Evolutionary conservation across 139 green algal species (phyloP), one percentile per base, ranked within the genome.

Genomic region (Auxenochlorella pyrenoidosa): DNA sequence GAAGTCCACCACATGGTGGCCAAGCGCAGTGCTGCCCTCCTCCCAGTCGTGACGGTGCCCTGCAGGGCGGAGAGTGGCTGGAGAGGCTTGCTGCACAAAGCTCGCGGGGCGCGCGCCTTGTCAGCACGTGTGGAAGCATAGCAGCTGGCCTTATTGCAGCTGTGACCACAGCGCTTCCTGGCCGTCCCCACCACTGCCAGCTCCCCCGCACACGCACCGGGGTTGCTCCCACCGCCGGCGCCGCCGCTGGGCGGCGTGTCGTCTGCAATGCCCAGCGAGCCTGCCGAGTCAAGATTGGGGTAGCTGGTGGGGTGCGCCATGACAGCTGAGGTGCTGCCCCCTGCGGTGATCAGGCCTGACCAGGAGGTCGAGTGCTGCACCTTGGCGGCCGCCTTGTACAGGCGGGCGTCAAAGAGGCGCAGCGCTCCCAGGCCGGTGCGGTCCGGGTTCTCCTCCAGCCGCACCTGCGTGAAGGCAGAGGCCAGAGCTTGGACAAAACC

Each of bases 1-100:
- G 72, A 96, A 95, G 87, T 95, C 93, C 43, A 94, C 34, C 78
- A 94, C 58, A 47, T 94, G 91, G 68, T 91, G 83, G 41, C 91
- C 91, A 54, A 94, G 54, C 38, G 87, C 54, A 15, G 75, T 77
- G 73, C 47, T 88, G 73, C 60, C 86, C 66, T 82, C 66, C 30
- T 81, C 86, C 60, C 71, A 79, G 60, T 79, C 85, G 59, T n/a
- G 18, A 24, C 54, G 54, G 54, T 71, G 54, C 54, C 54, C 54
- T 63, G 68, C 66, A 43, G 34, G 30, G 70, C 70, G 47, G 70
- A n/a, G n/a, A n/a, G n/a, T n/a, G n/a, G n/a, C n/a, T n/a, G n/a
- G n/a, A n/a, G n/a, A n/a, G n/a, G n/a, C n/a, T n/a, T n/a, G n/a
- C n/a, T n/a, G n/a, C n/a, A n/a, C n/a, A n/a, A n/a, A n/a, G n/a